Evolutionary conservation across 768 basidiomycete species (phyloP), one percentile per base, ranked within the genome.

Genomic region (Calocybe indica): DNA sequence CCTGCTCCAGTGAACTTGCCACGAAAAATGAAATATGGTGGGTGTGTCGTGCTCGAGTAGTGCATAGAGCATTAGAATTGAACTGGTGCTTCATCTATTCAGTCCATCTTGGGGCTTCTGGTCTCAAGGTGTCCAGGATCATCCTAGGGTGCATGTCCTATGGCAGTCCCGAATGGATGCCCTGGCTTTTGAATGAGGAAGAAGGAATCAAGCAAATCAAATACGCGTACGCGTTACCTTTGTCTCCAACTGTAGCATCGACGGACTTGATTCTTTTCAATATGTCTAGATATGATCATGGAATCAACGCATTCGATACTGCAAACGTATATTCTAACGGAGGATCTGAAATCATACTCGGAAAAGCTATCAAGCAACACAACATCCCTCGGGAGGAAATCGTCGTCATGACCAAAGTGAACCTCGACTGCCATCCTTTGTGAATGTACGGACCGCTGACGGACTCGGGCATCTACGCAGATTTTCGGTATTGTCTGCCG

Each of bases 391-490:
- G 88, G 1, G 82, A 84, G 10, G 78, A 83, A 53, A 79, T 89
- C 39, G 87, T 91, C 12, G 76, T 91, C 11, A 74, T 90, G 71
- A 88, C 88, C 47, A 90, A 91, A 67, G 79, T 79, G 47, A 15
- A 54, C 47, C 28, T 5, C n/a, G 11, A 13, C 37, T 22, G 22
- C 22, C 22, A 22, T 22, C 22, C 22, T 22, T 22, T 22, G 22
- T 22, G 22, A 22, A 41, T 11, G 5, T 31, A n/a, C n/a, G 10
- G 13, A 14, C 22, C 15, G 29, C 7, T 11, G 9, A 44, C 15
- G 10, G 33, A n/a, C 10, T 34, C 12, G 14, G 14, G 44, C 41
- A 13, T 34, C 9, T 52, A 60, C 49, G 61, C 35, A 81, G 82
- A 51, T 75, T 10, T 70, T 55, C 47, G 61, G 51, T 11, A 54